Evolutionary conservation across 108 stramenopile genomes (phyloP), one percentile per base, ranked within the genome.

Genomic region (Phaeodactylum tricornutum): DNA sequence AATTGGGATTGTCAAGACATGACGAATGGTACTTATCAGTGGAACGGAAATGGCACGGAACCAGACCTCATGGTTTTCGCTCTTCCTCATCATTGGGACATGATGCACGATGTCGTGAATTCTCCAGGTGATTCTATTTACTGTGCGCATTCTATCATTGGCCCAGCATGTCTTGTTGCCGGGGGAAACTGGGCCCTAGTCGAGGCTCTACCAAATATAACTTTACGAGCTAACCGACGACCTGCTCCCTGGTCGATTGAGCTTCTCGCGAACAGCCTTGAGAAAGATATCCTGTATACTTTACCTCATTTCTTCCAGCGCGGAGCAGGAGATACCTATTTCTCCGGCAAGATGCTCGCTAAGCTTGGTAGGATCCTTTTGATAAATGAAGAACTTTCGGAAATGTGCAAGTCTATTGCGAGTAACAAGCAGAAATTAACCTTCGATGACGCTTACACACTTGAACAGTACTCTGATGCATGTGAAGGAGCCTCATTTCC

Each of bases 321-420:
- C 26, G 96, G 96, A 29, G 92, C 87, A 33, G 93, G 94, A 3
- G 96, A 95, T 44, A 97, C 96, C 0, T 97, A 97, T 64, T 97
- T 97, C 62, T 72, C 81, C 7, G 95, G 92, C 12, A 97, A 97
- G 51, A 68, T 87, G 57, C 49, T 97, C 12, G 88, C 94, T n/a
- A 93, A 91, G 59, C 55, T 93, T 29, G 85, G 75, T 12, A 84
- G 96, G 0, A 84, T 94, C 53, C 58, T 91, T 17, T 54, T 81
- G 12, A 79, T 97, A 43, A 67, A 75, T 16, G 59, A 87, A 47
- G 92, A 96, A 47, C 47, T 93, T 25, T 21, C 49, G 15, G 76
- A 66, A 7, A 31, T 85, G 22, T 83, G 79, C 30, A 49, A 43
- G n/a, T 35, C 26, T 36, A 30, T 46, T 24, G 44, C 66, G 34